phyloP scores from a whole-genome alignment of 305 asterid genomes.

The Fraxinus nigra region DNA sequence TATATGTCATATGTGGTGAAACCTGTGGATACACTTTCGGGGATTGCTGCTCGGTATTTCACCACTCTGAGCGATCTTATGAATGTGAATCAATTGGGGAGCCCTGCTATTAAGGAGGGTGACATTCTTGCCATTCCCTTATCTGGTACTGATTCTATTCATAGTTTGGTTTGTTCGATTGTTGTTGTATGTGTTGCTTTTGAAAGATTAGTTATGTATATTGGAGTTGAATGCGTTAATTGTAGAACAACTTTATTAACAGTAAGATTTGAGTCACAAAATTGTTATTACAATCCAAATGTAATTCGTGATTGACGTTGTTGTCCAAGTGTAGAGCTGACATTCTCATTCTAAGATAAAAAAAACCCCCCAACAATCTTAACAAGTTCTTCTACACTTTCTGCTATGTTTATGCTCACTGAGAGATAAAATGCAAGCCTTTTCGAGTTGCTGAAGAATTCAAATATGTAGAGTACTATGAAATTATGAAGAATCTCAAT shows the following conservation, averaged over 20 bases:
- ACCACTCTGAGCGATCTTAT: constrained; percentile 85
- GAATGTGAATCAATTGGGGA: constrained; percentile 74
- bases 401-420: background rate
- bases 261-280: background rate
- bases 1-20: constrained; percentile 80
- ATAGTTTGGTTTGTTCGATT: background rate
- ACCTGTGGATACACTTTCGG: constrained; percentile 63
- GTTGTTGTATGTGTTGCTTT: background rate
- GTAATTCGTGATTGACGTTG: background rate
- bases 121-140: constrained; percentile 92
- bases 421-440: background rate
- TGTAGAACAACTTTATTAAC: background rate
- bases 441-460: background rate
- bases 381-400: background rate
- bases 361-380: background rate
- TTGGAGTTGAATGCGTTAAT: background rate
- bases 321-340: background rate
- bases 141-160: constrained; percentile 52
- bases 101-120: constrained; percentile 61
- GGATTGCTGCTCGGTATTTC: constrained; percentile 59
- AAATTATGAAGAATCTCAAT: background rate
- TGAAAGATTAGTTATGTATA: background rate
- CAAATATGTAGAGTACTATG: background rate
- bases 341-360: background rate
- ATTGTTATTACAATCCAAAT: background rate